These are phyloP conservation scores for Pelargonium australe DNA, from an alignment of 441 rosid genomes.

Conservation along the genomic window DNA sequence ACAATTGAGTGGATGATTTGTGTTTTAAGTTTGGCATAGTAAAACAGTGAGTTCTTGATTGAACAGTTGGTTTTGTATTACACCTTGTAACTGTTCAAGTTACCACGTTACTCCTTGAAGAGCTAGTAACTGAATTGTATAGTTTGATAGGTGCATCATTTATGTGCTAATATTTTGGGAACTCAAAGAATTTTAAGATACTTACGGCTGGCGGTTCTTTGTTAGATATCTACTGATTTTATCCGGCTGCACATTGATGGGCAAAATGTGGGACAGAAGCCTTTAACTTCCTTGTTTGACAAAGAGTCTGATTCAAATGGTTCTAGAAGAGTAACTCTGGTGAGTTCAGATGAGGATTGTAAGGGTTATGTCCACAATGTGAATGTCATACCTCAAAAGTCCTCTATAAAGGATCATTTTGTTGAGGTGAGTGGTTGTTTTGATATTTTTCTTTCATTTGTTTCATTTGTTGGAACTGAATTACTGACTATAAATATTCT, in stretches of 20 bases:
- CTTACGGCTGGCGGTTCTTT: slow-evolving; percentile 8
- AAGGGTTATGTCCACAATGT: slow-evolving; percentile 45
- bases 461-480: slow-evolving; percentile 1
- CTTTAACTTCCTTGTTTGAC: slow-evolving; percentile 28
- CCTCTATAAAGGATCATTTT: slow-evolving; percentile 37
- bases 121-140: too few relatives aligned
- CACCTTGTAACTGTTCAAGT: not conserved
- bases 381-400: slow-evolving; percentile 35
- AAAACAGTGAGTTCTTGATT: not conserved
- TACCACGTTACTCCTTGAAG: not conserved
- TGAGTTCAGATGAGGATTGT: slow-evolving; percentile 32
- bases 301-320: slow-evolving; percentile 24
- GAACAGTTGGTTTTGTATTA: not conserved
- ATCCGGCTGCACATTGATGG: slow-evolving; percentile 49
- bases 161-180: slow-evolving; percentile 5
- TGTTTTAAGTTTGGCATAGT: too few relatives aligned
- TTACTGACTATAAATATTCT: slow-evolving; percentile 15
- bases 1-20: too few relatives aligned
- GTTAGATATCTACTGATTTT: slow-evolving; percentile 39
- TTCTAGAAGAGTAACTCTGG: slow-evolving; percentile 33
- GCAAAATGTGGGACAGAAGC: slow-evolving; percentile 42
- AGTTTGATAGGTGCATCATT: not conserved
- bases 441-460: slow-evolving; percentile 13
- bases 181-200: not conserved
- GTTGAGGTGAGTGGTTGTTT: slow-evolving; percentile 33